Percentiles rank a stretch among this genome's conserved stretches.
Conservation (phyloP, 495 filamentous ascomycete genomes). For the Achaetomiella virescens region DNA sequence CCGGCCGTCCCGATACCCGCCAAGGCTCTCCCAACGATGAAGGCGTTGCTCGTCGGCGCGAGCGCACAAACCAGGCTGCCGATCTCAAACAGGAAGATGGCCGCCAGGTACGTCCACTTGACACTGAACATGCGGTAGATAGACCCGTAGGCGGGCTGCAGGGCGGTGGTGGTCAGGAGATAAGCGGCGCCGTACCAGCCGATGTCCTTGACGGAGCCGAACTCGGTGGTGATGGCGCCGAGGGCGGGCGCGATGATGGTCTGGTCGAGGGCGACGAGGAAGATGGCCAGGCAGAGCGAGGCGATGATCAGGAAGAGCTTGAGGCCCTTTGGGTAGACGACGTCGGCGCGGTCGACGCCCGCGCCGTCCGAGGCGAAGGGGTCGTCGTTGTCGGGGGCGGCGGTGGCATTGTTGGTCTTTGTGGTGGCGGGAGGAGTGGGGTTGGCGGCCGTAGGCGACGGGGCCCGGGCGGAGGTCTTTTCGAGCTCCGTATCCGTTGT, state of each 20-base stretch:
- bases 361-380: background rate
- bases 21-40: constrained; percentile 50
- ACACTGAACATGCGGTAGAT: constrained; percentile 48
- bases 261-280: constrained; percentile 59
- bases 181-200: constrained; percentile 53
- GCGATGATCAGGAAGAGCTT: constrained; percentile 43
- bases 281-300: constrained; percentile 47
- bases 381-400: constrained; percentile 1
- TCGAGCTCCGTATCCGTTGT: constrained; percentile 19
- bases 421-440: background rate
- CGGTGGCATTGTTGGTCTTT: background rate
- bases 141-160: constrained; percentile 50
- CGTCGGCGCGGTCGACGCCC: constrained; percentile 18
- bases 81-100: constrained; percentile 43
- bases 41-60: constrained; percentile 42
- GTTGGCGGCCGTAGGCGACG: constrained; percentile 1
- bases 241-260: constrained; percentile 58
- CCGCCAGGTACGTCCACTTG: constrained; percentile 45
- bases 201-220: constrained; percentile 40
- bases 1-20: constrained; percentile 49
- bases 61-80: constrained; percentile 48
- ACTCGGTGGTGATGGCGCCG: constrained; percentile 42
- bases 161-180: constrained; percentile 48
- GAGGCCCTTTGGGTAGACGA: constrained; percentile 40
- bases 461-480: background rate